These are phyloP conservation scores for Candida boidinii DNA, from an alignment of 805 yeast species.

Conservation along the genomic window DNA sequence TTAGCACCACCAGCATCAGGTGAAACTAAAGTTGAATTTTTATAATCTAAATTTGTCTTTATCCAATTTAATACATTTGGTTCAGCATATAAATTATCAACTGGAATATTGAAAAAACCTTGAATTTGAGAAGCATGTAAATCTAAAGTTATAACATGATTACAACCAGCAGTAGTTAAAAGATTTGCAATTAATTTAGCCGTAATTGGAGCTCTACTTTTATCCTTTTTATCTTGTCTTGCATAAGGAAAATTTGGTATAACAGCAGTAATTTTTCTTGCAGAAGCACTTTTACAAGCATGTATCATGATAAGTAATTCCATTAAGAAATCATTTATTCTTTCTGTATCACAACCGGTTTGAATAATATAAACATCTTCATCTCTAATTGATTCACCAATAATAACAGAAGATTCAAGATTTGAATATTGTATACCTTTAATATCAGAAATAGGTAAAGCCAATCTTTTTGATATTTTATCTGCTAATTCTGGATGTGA, in stretches of 20 bases:
- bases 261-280: constrained; percentile 88
- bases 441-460: constrained; percentile 61
- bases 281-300: constrained; percentile 95
- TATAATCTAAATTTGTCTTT: constrained; percentile 46
- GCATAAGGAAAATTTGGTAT: constrained; percentile 96
- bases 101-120: constrained; percentile 93
- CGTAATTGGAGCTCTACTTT: constrained; percentile 92
- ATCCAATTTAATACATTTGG: constrained; percentile 83
- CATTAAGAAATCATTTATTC: constrained; percentile 76
- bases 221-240: constrained; percentile 94
- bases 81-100: constrained; percentile 92
- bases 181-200: constrained; percentile 91
- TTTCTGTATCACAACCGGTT: constrained; percentile 71
- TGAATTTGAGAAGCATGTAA: constrained; percentile 96
- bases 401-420: constrained; percentile 80
- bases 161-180: constrained; percentile 89
- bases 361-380: constrained; percentile 83
- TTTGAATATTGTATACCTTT: constrained; percentile 82
- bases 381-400: constrained; percentile 84
- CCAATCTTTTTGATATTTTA: constrained; percentile 56
- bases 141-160: constrained; percentile 95
- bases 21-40: constrained; percentile 72
- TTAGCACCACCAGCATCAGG: constrained; percentile 99
- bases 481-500: constrained; percentile 83
- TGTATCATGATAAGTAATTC: constrained; percentile 85